Evolutionary conservation across 2,329 filamentous ascomycete species (phyloP).

Genomic region (Penicillium sp.): DNA sequence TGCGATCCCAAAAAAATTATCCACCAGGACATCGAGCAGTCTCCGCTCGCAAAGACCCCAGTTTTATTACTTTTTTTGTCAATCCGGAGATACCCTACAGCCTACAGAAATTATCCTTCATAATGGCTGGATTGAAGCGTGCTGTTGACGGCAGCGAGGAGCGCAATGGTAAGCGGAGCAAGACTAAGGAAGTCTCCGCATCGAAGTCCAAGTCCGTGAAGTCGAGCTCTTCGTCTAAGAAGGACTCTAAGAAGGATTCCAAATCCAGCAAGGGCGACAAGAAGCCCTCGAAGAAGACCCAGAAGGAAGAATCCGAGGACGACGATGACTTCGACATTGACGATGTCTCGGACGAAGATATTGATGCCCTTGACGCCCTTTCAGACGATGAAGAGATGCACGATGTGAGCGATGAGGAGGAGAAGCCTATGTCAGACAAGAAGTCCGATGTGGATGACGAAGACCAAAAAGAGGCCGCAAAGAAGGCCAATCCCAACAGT

Average conservation of each 20-base stretch:
- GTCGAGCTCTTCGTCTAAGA: conserved; percentile 12
- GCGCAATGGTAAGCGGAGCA: conserved; percentile 42
- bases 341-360: conserved; percentile 46
- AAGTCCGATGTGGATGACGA: background rate
- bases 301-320: conserved; percentile 42
- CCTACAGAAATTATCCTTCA: conserved; percentile 12
- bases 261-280: conserved; percentile 36
- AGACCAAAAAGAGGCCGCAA: conserved; percentile 9
- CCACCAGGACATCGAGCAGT: conserved; percentile 21
- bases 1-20: conserved; percentile 32
- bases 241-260: conserved; percentile 27
- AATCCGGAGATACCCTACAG: conserved; percentile 6
- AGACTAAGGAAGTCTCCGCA: conserved; percentile 32
- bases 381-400: conserved; percentile 35
- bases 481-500: conserved; percentile 25
- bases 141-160: conserved; percentile 38
- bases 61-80: conserved; percentile 7
- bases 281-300: conserved; percentile 32
- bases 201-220: conserved; percentile 29
- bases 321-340: conserved; percentile 56
- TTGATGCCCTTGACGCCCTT: conserved; percentile 20
- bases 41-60: conserved; percentile 18
- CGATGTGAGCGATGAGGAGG: conserved; percentile 44
- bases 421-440: conserved; percentile 17
- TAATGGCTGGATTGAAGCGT: conserved; percentile 44